Conservation (phyloP, 345 rosid genomes). For the Brassica rapa region DNA sequence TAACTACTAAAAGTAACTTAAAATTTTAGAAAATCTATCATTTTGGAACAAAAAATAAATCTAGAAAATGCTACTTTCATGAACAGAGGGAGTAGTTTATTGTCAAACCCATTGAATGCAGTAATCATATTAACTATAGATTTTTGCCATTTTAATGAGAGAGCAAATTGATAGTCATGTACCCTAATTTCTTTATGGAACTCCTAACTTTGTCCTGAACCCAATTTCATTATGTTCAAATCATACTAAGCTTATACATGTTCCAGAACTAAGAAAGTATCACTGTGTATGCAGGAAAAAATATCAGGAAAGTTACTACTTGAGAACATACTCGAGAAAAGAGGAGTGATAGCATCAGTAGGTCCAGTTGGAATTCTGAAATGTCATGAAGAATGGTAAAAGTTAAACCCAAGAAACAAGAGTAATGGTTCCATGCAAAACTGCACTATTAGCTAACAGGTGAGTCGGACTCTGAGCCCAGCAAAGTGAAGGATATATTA, state of each 20-base stretch:
- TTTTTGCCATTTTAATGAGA: neutral
- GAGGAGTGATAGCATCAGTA: slow-evolving; percentile 87
- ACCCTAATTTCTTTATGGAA: neutral
- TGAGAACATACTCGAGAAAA: slow-evolving; percentile 80
- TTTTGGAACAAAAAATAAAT: too few relatives aligned
- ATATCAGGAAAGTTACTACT: slow-evolving; percentile 20
- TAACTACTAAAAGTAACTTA: too few relatives aligned
- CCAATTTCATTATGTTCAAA: neutral
- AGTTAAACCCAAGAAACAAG: slow-evolving; percentile 18
- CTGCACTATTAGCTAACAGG: slow-evolving; percentile 3
- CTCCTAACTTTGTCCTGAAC: neutral
- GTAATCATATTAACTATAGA: neutral
- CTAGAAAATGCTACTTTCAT: too few relatives aligned
- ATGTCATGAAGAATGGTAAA: slow-evolving; percentile 21
- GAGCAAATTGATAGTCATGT: neutral
- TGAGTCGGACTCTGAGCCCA: slow-evolving; percentile 18
- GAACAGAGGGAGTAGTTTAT: too few relatives aligned
- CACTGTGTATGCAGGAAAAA: slow-evolving; percentile 20
- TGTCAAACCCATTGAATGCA: neutral
- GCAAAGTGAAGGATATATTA: neutral
- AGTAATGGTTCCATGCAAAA: slow-evolving; percentile 19
- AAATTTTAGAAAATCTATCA: too few relatives aligned
- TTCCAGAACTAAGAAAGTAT: slow-evolving; percentile 2
- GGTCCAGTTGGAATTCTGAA: slow-evolving; percentile 96
- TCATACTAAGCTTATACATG: slow-evolving; percentile 1